These are phyloP conservation scores for Aspergillus mulundensis DNA, from an alignment of 495 filamentous ascomycete species.

Conservation along the genomic window DNA sequence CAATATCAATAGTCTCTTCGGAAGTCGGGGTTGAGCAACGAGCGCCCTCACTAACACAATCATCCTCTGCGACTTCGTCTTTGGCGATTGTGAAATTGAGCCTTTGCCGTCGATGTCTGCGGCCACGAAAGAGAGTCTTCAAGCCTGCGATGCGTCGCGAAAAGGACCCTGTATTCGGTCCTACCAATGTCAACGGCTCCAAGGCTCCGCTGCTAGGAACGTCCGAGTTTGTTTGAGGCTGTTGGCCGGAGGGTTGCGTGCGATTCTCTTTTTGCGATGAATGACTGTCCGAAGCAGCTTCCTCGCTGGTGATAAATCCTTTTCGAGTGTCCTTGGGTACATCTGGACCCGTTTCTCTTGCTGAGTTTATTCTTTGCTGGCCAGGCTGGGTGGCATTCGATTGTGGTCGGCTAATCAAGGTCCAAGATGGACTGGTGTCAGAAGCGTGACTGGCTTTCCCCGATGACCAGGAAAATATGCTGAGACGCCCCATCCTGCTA, in stretches of 20 bases:
- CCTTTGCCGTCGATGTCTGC: conserved; percentile 9
- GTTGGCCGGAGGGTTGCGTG: neutral
- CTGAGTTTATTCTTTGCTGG: neutral
- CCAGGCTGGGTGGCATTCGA: neutral
- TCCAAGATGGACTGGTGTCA: conserved; percentile 3
- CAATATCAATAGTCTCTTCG: neutral
- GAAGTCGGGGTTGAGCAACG: neutral
- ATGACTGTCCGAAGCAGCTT: neutral
- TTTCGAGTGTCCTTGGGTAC: neutral
- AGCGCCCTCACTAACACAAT: neutral
- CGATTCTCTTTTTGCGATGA: neutral
- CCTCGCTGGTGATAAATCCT: neutral
- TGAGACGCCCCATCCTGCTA: conserved; percentile 12
- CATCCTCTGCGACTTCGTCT: neutral
- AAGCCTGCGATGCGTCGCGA: conserved; percentile 16
- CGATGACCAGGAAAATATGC: conserved; percentile 6
- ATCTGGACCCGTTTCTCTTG: neutral
- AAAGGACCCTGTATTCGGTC: conserved; percentile 3
- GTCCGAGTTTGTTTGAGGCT: neutral
- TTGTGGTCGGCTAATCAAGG: neutral
- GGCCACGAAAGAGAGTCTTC: conserved; percentile 17
- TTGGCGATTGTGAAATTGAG: neutral
- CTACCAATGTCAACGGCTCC: neutral
- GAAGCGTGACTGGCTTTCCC: neutral
- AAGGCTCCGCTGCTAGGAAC: neutral